Percentiles rank a stretch among this genome's conserved stretches.
phyloP scores from a whole-genome alignment of 768 basidiomycete genomes.

The Boletus rubescentipes region DNA sequence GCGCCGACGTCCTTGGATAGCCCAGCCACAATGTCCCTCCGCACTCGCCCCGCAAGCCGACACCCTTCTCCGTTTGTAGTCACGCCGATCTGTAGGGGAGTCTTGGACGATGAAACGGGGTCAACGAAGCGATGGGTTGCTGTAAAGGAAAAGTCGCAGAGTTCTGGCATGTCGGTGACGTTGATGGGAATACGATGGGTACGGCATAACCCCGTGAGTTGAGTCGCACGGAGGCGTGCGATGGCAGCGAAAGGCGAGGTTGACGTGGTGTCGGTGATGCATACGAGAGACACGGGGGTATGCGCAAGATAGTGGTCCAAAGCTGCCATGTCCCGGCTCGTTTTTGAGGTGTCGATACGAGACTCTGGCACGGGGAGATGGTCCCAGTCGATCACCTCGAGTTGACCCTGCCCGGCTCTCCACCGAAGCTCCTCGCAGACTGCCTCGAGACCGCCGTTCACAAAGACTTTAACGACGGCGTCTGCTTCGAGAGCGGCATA shows the following conservation, averaged over 20 bases:
- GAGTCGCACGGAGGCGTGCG: slow-evolving; percentile 49
- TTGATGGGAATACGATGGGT: slow-evolving; percentile 72
- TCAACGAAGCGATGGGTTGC: slow-evolving; percentile 80
- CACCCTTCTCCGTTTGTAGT: slow-evolving; percentile 94
- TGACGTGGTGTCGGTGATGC: slow-evolving; percentile 78
- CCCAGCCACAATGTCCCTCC: slow-evolving; percentile 75
- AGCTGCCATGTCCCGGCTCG: slow-evolving; percentile 40
- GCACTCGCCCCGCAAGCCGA: slow-evolving; percentile 73
- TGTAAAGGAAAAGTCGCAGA: slow-evolving; percentile 89
- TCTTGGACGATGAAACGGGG: slow-evolving; percentile 41
- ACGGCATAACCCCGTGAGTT: slow-evolving; percentile 56
- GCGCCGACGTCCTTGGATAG: slow-evolving; percentile 71
- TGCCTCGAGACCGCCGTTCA: slow-evolving; percentile 43
- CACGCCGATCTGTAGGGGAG: slow-evolving; percentile 71
- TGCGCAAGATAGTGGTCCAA: slow-evolving; percentile 48
- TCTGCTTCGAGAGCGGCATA: slow-evolving; percentile 82
- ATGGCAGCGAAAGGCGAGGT: slow-evolving; percentile 37
- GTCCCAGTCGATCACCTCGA: slow-evolving; percentile 59
- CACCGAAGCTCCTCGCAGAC: slow-evolving; percentile 75
- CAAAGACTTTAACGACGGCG: slow-evolving; percentile 64
- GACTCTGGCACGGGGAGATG: slow-evolving; percentile 38
- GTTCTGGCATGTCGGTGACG: slow-evolving; percentile 78
- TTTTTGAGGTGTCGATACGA: neutral
- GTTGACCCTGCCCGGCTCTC: slow-evolving; percentile 54
- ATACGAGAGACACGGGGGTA: slow-evolving; percentile 52